Base-by-base conservation (phyloP, 192 early-diverging fungal genomes). In the Coemansia javaensis region DNA sequence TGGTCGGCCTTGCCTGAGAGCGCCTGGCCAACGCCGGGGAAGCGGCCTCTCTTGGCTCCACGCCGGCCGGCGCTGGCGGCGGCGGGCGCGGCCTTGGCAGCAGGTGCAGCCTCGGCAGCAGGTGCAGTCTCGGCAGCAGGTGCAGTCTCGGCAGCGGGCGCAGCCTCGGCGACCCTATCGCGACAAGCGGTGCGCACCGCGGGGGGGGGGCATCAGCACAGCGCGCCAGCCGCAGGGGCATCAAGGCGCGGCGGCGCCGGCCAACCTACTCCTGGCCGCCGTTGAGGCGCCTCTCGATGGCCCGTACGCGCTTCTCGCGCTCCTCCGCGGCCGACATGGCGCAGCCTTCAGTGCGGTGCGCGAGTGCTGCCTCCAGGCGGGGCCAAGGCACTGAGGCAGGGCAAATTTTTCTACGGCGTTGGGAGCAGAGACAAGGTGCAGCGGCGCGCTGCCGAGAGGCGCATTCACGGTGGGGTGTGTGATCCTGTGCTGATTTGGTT, bases 11-110 rank as follows among this genome's bases (percentile, higher is more conserved):
- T 17, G 14, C 35, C 59, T n/a, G 58, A 51, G 0, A 69, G 39
- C 10, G 66, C 31, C 36, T 47, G 59, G 17, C 66, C 66, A 11
- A 44, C 33, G 33, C 66, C 66, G 16, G 66, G 66, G 40, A 69
- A 69, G 40, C 52, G 56, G 25, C 39, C 7, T 16, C 25, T 41
- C 46, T 59, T 63, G 39, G n/a, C n/a, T n/a, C n/a, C n/a, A n/a
- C n/a, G n/a, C n/a, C n/a, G n/a, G n/a, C n/a, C n/a, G n/a, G n/a
- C n/a, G n/a, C n/a, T n/a, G n/a, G n/a, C n/a, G n/a, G n/a, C n/a
- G n/a, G 59, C 21, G n/a, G 35, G 5, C 4, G 50, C 34, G 30
- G 30, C 45, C 40, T 57, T 69, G 52, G 14, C 53, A 11, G 58
- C 34, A 10, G 39, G 23, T 22, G 23, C 39, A 23, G 33, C n/a